These are phyloP conservation scores for Calonectria montana DNA, from an alignment of 2,329 filamentous ascomycete species.

Conservation along the genomic window DNA sequence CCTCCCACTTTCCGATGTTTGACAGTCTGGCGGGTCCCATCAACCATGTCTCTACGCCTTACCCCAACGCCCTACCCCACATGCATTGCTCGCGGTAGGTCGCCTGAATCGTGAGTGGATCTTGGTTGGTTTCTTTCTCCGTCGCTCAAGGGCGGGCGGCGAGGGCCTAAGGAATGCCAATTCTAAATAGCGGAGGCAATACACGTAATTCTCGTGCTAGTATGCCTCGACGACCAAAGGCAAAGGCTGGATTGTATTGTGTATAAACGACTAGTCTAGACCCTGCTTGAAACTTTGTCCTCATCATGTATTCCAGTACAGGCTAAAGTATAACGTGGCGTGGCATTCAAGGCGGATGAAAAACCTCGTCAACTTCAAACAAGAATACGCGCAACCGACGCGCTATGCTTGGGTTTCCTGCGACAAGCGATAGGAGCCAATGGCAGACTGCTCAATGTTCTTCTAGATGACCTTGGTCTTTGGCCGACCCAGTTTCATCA, in stretches of 20 bases:
- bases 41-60: not conserved
- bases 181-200: not conserved
- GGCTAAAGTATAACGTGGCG: not conserved
- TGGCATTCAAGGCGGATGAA: not conserved
- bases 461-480: not conserved
- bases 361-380: not conserved
- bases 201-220: not conserved
- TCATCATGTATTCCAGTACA: not conserved
- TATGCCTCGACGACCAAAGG: not conserved
- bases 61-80: not conserved
- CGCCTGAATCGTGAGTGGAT: not conserved
- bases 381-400: not conserved
- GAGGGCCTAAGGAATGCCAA: not conserved
- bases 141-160: not conserved
- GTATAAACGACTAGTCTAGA: not conserved
- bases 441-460: too few relatives aligned
- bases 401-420: not conserved
- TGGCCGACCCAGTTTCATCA: not conserved
- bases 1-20: conserved; percentile 6
- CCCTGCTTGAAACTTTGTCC: not conserved
- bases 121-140: not conserved
- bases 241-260: not conserved
- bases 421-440: not conserved
- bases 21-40: not conserved
- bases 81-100: not conserved